A percentile compares a stretch with the other conserved stretches of the same genome.
These are phyloP conservation scores for Clitoria ternatea DNA, from an alignment of 306 rosid species.

Conservation along the genomic window DNA sequence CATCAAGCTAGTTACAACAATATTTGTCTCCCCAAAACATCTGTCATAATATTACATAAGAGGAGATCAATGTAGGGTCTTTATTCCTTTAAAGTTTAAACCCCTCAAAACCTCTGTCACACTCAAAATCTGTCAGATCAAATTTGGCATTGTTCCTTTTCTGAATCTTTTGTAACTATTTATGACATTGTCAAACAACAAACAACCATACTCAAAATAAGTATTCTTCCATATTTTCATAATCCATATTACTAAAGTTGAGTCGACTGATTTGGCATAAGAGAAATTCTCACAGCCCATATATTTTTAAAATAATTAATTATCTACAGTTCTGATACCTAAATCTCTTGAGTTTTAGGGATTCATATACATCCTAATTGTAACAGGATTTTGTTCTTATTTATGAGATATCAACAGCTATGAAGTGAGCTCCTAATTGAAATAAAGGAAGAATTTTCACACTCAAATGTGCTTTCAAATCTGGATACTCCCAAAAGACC, in stretches of 20 bases:
- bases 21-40: neutral
- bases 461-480: neutral
- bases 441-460: neutral
- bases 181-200: neutral
- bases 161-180: neutral
- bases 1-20: neutral
- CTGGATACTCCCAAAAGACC: neutral
- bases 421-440: neutral
- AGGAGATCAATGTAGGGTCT: neutral
- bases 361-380: neutral
- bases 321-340: neutral
- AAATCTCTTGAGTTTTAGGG: neutral
- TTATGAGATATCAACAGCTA: neutral
- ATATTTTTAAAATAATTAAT: neutral
- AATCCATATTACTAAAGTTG: neutral
- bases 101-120: neutral
- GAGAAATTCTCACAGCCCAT: neutral
- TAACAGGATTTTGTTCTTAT: neutral
- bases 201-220: neutral
- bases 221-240: neutral
- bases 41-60: neutral
- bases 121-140: neutral
- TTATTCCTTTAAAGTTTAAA: neutral
- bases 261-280: neutral
- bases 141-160: neutral